Evolutionary conservation across 139 green algal genomes (phyloP), one percentile per base, ranked within the genome.

Genomic region (Mesotaenium endlicherianum): DNA sequence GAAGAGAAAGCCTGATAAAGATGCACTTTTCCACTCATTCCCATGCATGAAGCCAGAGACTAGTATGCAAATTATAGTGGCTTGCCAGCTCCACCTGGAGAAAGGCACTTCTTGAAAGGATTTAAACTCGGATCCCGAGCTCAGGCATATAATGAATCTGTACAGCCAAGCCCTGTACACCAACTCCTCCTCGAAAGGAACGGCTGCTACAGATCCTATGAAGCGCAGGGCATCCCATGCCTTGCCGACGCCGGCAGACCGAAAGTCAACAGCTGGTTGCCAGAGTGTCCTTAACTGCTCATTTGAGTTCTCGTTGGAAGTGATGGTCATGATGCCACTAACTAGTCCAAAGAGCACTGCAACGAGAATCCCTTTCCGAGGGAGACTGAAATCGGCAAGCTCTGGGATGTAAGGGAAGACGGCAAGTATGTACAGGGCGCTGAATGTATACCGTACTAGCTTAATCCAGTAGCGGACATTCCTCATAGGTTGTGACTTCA

Each of bases 11-110:
- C 60, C 60, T 47, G 60, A 72, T 5, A 72, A 40, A 6, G 11
- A 36, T 72, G 60, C 60, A 38, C 60, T 72, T n/a, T n/a, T n/a
- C n/a, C 60, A 72, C 6, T 6, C 60, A 72, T 72, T 72, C 60
- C 43, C 60, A 36, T 6, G 36, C 60, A 72, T 72, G 60, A 5
- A 6, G 60, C 60, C 60, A 72, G 41, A 72, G 5, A 72, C 36
- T 38, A 72, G 8, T 11, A 11, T 72, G 41, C 36, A 47, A 11
- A 11, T 5, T 47, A 14, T 14, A 11, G 60, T 38, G 36, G 6
- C 60, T 38, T 72, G 8, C 60, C 60, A 72, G 43, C 11, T 72
- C 60, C 60, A 72, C 43, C 8, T 14, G 17, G 6, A 40, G 43
- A 72, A 72, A 14, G 60, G 60, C 8, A 72, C 60, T 8, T 72